Evolutionary conservation across 768 basidiomycete species (phyloP).

Genomic region (Austroboletus eburneus): DNA sequence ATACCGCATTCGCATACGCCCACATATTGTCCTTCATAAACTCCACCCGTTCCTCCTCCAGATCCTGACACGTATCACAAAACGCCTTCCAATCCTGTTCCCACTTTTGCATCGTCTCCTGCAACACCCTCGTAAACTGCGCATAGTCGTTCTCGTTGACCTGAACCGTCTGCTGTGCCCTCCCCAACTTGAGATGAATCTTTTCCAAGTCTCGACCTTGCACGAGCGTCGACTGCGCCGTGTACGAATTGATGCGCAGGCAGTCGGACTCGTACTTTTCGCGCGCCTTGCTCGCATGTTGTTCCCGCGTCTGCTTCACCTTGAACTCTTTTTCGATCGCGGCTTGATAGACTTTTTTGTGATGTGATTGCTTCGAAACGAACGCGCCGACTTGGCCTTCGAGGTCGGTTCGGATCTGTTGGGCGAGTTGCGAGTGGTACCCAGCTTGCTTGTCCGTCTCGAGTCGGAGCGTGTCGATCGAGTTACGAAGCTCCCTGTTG

Average conservation of each 20-base stretch:
- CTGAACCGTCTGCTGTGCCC: conserved; percentile 84
- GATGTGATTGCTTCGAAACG: conserved; percentile 58
- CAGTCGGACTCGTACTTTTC: conserved; percentile 95
- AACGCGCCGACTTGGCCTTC: conserved; percentile 64
- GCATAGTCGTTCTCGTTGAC: conserved; percentile 89
- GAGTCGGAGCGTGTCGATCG: conserved; percentile 70
- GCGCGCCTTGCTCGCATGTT: conserved; percentile 81
- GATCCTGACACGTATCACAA: conserved; percentile 92
- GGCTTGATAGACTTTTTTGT: conserved; percentile 69
- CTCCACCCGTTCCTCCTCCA: conserved; percentile 92
- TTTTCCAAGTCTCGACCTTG: conserved; percentile 95
- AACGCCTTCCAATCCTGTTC: conserved; percentile 92
- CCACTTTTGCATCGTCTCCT: conserved; percentile 82
- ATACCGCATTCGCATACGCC: conserved; percentile 95
- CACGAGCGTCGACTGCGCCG: conserved; percentile 84
- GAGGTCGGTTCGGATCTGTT: conserved; percentile 70
- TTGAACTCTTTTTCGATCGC: conserved; percentile 89
- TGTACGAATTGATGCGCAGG: conserved; percentile 88
- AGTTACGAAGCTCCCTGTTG: conserved; percentile 72
- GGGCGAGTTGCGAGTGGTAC: conserved; percentile 69
- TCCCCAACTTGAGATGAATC: conserved; percentile 80
- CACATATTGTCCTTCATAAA: conserved; percentile 95
- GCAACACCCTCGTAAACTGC: conserved; percentile 77
- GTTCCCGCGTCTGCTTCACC: conserved; percentile 81
- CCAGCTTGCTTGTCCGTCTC: conserved; percentile 84